Base-by-base conservation (phyloP, 306 rosid genomes). In the Pachyrhizus erosus region DNA sequence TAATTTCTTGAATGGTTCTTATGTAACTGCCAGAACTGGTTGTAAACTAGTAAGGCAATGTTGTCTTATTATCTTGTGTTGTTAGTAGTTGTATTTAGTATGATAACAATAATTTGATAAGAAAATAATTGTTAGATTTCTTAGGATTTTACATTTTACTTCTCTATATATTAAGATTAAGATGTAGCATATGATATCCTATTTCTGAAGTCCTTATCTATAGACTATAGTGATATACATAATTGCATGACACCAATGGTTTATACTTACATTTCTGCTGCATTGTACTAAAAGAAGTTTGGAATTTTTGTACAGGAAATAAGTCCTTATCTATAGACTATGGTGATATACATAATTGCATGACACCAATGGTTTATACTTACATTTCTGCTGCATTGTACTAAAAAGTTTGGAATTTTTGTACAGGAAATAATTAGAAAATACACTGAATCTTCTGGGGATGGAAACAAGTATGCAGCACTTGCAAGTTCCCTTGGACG, bases 401-500 rank as follows among this genome's bases (percentile, higher is more conserved):
- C 49, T 84, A 31, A 40, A 78, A 74, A 61, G 26, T 61, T 84
- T 18, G 52, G 34, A 80, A 37, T 49, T 57, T 82, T 40, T 21
- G 14, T 86, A 67, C 86, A 96, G 99, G 92, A 87, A 64, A 92
- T 92, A 72, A 92, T 96, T 57, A 87, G 68, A 83, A 93, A 91
- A 85, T 93, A 91, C 88, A 92, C 91, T 29, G 86, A 62, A 55
- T 70, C 84, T 54, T 92, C 93, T 49, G 87, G 89, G 31, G 61
- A 52, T 45, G 97, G 96, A 80, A 80, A 89, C 81, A 87, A 89
- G 80, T 87, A 96, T 82, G 97, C 98, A 17, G 96, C 98, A 69
- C 83, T 93, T 75, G 94, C 94, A 40, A 92, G 98, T 81, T 90
- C 98, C 42, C 85, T 93, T 12, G 99, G 98, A 75, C 84, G 82